phyloP scores from a whole-genome alignment of 2,329 filamentous ascomycete genomes.

The Aspergillus awamori region DNA sequence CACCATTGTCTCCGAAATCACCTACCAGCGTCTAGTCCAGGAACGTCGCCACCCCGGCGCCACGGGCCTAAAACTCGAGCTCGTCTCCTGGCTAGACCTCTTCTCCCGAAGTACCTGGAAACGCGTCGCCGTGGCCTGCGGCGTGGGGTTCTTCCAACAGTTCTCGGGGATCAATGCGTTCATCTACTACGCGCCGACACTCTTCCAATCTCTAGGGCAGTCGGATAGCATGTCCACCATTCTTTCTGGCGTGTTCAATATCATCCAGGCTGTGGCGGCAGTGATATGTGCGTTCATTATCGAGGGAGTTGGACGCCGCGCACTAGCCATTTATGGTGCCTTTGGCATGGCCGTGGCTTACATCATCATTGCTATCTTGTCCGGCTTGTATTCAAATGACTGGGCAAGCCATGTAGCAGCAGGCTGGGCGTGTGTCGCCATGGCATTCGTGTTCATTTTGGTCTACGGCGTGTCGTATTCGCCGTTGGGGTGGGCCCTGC shows the following conservation, averaged over 20 bases:
- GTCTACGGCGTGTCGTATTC: conserved; percentile 64
- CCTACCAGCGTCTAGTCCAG: neutral
- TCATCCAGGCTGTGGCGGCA: conserved; percentile 64
- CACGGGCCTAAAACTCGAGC: neutral
- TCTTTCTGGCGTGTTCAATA: conserved; percentile 54
- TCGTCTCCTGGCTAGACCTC: conserved; percentile 46
- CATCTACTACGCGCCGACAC: conserved; percentile 61
- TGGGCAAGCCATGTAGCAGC: neutral
- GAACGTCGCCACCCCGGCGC: neutral
- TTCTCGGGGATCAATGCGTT: conserved; percentile 50
- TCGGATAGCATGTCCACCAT: conserved; percentile 66
- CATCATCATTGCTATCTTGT: neutral
- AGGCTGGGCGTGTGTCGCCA: conserved; percentile 37
- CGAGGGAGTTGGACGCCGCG: conserved; percentile 42
- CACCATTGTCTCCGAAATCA: conserved; percentile 53
- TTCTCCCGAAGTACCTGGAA: conserved; percentile 51
- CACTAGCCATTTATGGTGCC: conserved; percentile 66
- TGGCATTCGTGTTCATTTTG: conserved; percentile 61
- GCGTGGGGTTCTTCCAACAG: neutral
- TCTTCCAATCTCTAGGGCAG: conserved; percentile 54
- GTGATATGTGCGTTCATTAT: conserved; percentile 53
- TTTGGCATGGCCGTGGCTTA: conserved; percentile 22
- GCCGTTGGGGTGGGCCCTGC: neutral
- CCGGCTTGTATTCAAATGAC: neutral
- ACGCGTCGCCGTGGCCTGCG: neutral